Base-by-base conservation (phyloP, 345 rosid species). In the Nephelium lappaceum region DNA sequence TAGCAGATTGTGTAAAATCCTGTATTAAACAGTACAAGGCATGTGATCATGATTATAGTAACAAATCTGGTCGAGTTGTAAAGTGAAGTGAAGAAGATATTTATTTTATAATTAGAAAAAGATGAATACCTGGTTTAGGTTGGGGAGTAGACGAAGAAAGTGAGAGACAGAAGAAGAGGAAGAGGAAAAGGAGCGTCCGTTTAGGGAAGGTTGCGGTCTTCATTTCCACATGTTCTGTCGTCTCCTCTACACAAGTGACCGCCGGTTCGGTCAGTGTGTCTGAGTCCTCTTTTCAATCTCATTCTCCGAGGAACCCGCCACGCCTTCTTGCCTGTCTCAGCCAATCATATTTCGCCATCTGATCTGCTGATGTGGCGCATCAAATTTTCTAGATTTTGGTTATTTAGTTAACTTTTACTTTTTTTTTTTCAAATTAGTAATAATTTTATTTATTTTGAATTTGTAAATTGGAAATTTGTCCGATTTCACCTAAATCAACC, bases 1-100 rank as follows among this genome's bases (percentile, higher is more conserved):
- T 78, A 73, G 81, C 79, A 71, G 84, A 77, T 80, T 83, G 83
- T 77, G 61, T 63, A n/a, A 68, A 64, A 79, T 66, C 87, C 94
- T 91, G 90, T 25, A 75, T 51, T 39, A 76, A 49, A 57, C 11
- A 73, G 51, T 0, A 31, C 36, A 5, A 45, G 49, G 12, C 51
- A 45, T 31, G 36, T 31, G 36, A 31, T 41, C 7, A 41, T 41
- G 7, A 41, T 41, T 41, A 3, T 51, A 51, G 18, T 51, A 51
- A 51, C 57, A 51, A 51, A 51, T 51, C 25, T n/a, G 63, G 25
- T 58, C 1, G 21, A 58, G 63, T n/a, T 19, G 62, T 19, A n/a
- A 57, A n/a, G 12, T 57, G 62, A 57, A 19, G 23, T 19, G 0
- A n/a, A 57, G 62, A 57, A 57, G 62, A 51, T 11, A 51, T 15